Evolutionary conservation across 2,329 filamentous ascomycete species (phyloP).

Genomic region (Colletotrichum endophyticum): DNA sequence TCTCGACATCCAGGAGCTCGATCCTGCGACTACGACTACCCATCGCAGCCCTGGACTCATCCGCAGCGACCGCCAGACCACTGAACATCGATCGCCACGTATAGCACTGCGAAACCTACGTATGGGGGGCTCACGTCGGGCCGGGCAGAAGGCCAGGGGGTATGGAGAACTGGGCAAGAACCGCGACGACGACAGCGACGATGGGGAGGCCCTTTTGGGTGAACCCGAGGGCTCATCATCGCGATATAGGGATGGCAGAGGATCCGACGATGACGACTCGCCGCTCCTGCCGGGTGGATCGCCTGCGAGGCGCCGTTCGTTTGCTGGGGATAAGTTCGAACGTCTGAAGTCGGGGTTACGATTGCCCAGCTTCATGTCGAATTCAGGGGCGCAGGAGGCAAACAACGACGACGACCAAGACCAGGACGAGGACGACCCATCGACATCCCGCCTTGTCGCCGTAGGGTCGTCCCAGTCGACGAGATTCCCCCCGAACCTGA

Average conservation of each 20-base stretch:
- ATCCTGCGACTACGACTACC: slow-evolving; percentile 54
- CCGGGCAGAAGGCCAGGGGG: slow-evolving; percentile 57
- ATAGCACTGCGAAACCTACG: slow-evolving; percentile 77
- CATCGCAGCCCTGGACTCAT: slow-evolving; percentile 30
- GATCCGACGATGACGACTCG: slow-evolving; percentile 69
- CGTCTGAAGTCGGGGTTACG: slow-evolving; percentile 59
- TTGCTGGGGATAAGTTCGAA: slow-evolving; percentile 45
- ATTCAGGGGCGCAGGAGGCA: slow-evolving; percentile 31
- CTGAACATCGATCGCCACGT: slow-evolving; percentile 53
- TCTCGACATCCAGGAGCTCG: slow-evolving; percentile 80
- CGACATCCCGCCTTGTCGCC: slow-evolving; percentile 74
- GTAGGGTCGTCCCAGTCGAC: slow-evolving; percentile 77
- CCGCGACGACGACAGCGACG: slow-evolving; percentile 65
- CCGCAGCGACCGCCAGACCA: slow-evolving; percentile 56
- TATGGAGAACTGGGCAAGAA: slow-evolving; percentile 66
- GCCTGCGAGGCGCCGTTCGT: slow-evolving; percentile 37
- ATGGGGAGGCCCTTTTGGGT: slow-evolving; percentile 70
- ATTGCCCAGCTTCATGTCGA: slow-evolving; percentile 71
- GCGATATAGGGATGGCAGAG: slow-evolving; percentile 65
- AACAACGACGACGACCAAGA: slow-evolving; percentile 49
- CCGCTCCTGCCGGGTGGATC: slow-evolving; percentile 67
- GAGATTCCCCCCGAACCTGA: slow-evolving; percentile 85
- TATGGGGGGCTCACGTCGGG: slow-evolving; percentile 66
- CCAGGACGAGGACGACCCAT: slow-evolving; percentile 64
- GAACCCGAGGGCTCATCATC: slow-evolving; percentile 61